phyloP scores from a whole-genome alignment of 2,329 filamentous ascomycete genomes.

The Penicillium concentricum region DNA sequence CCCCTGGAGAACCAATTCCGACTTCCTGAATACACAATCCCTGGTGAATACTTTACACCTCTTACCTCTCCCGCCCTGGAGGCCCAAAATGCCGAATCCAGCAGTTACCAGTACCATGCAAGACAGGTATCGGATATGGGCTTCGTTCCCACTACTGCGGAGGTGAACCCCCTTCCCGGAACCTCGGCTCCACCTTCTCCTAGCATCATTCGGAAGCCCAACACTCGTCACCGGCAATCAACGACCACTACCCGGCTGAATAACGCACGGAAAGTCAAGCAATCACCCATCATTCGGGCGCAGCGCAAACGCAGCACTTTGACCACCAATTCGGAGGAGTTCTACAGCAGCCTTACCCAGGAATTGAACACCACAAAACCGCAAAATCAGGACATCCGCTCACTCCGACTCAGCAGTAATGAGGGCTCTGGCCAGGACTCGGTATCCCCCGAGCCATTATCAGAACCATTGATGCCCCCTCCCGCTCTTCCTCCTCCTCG shows the following conservation, averaged over 20 bases:
- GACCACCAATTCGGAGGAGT: conserved; percentile 35
- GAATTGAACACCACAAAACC: conserved; percentile 27
- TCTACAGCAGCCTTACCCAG: conserved; percentile 38
- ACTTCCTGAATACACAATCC: conserved; percentile 48
- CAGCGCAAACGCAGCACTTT: conserved; percentile 41
- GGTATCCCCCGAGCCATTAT: conserved; percentile 51
- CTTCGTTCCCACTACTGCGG: conserved; percentile 43
- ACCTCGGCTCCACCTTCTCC: conserved; percentile 27
- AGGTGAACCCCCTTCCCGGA: conserved; percentile 36
- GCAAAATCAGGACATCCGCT: conserved; percentile 29
- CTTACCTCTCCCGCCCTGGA: conserved; percentile 52
- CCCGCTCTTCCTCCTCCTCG: conserved; percentile 46
- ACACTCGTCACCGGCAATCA: conserved; percentile 35
- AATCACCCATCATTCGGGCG: conserved; percentile 46
- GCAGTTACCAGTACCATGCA: conserved; percentile 37
- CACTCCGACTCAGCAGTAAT: conserved; percentile 39
- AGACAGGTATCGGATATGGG: conserved; percentile 40
- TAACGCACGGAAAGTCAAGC: conserved; percentile 40
- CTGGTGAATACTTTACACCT: conserved; percentile 51
- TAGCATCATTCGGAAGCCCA: conserved; percentile 37
- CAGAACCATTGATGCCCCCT: conserved; percentile 51
- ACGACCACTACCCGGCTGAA: conserved; percentile 33
- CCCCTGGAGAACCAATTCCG: conserved; percentile 49
- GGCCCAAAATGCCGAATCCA: conserved; percentile 41
- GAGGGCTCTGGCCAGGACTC: conserved; percentile 50